These are phyloP conservation scores for Hygrophila difformis DNA, from an alignment of 257 asterid genomes.

Conservation along the genomic window DNA sequence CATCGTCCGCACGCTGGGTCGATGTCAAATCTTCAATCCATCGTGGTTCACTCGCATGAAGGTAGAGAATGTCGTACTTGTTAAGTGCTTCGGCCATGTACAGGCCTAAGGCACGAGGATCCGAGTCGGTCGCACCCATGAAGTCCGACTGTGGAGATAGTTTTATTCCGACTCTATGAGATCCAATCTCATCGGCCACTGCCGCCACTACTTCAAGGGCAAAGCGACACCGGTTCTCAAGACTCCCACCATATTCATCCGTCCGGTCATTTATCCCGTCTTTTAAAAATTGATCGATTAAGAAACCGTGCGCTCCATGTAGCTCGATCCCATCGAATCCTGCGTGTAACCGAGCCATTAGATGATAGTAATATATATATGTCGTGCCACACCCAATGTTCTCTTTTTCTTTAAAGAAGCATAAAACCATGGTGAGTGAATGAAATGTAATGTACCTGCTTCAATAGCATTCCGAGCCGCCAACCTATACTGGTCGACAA, in stretches of 20 bases:
- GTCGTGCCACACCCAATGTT: too few species aligned
- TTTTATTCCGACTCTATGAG: conserved; percentile 31
- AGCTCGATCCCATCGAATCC: conserved; percentile 46
- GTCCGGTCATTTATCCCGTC: conserved; percentile 35
- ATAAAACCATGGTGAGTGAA: too few species aligned
- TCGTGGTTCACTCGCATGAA: conserved; percentile 41
- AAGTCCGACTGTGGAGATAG: conserved; percentile 25
- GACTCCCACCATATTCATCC: conserved; percentile 34
- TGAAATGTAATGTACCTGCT: conserved; percentile 15
- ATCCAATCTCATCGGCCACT: conserved; percentile 26
- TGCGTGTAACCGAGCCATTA: too few species aligned
- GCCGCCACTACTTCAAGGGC: conserved; percentile 29
- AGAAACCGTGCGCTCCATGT: conserved; percentile 39
- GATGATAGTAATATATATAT: too few species aligned
- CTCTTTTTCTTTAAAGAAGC: too few species aligned
- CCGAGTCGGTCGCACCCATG: conserved; percentile 5
- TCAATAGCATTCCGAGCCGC: conserved; percentile 30
- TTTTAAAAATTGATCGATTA: conserved; percentile 37
- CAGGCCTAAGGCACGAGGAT: conserved; percentile 12
- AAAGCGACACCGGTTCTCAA: conserved; percentile 32
- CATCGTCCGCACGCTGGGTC: conserved; percentile 6
- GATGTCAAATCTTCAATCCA: conserved; percentile 8
- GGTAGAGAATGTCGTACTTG: conserved; percentile 24
- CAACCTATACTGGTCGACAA: conserved; percentile 22
- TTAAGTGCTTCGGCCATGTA: conserved; percentile 18